Base-by-base conservation (phyloP, 306 rosid genomes). In the Elaeagnus macrophylla region DNA sequence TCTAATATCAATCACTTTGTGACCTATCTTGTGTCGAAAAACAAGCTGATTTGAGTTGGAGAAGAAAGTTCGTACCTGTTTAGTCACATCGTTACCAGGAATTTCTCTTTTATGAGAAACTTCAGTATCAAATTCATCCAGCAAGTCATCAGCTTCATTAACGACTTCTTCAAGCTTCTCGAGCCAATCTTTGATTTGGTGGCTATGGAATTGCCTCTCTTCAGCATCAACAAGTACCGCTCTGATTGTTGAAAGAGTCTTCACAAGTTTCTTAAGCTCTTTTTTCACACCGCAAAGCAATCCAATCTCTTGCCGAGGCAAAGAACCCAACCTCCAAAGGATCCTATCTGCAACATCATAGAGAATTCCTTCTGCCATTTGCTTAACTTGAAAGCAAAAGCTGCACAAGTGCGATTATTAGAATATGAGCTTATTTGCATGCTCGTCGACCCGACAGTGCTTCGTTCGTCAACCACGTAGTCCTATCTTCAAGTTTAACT, bases 141-240 rank as follows among this genome's bases (percentile, higher is more conserved):
- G 17, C 53, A 49, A 49, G 53, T 49, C 32, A 10, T 49, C 37
- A 16, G 32, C 55, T 17, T 51, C 55, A 6, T 9, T 9, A 12
- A 51, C 55, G 6, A 51, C 55, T 9, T 25, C 38, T 51, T 51
- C 38, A 5, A 51, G 39, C 14, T 9, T 19, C 38, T 25, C 15
- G 13, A 51, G 55, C 55, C 55, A 51, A 10, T 0, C 32, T n/a
- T 8, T 20, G 32, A 51, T 9, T 19, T 10, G 37, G 8, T 12
- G 0, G 0, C 32, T 14, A 3, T 12, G 4, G 2, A 9, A 12
- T 25, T 51, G 39, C 38, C 25, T 13, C 55, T 51, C 32, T 8
- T 51, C 55, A 3, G 55, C 55, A 12, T 63, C 59, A 1, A 10
- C 8, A 42, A 63, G 59, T 6, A 53, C 60, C 1, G 58, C n/a